Conservation (phyloP, 2,329 filamentous ascomycete species). For the Polytolypa hystricis region DNA sequence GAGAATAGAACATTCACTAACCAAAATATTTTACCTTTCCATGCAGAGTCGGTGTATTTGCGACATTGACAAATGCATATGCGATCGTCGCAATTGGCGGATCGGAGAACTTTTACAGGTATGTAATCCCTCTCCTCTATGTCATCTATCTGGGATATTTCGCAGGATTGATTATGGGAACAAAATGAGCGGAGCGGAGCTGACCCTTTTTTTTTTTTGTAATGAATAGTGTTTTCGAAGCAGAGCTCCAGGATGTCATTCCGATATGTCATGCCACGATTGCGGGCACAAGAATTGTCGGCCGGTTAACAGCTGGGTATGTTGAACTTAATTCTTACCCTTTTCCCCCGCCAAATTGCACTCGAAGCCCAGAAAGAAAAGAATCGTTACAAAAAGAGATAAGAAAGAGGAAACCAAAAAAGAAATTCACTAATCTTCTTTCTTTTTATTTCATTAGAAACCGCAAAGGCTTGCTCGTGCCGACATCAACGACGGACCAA, state of each 20-base stretch:
- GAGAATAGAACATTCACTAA: too few species aligned
- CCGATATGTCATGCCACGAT: conserved; percentile 96
- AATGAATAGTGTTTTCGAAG: conserved; percentile 76
- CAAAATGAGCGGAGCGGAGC: too few species aligned
- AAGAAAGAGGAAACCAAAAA: neutral
- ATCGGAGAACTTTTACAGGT: conserved; percentile 98
- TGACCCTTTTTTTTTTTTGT: conserved; percentile 6
- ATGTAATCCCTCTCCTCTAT: conserved; percentile 16
- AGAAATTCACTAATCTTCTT: neutral
- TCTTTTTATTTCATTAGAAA: conserved; percentile 46
- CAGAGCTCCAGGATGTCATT: conserved; percentile 92
- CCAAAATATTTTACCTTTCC: neutral
- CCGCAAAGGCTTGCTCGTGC: conserved; percentile 90
- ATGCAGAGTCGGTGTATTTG: conserved; percentile 82
- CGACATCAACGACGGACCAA: conserved; percentile 92
- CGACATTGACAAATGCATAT: conserved; percentile 94
- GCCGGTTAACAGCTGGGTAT: conserved; percentile 83
- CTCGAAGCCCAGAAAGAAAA: conserved; percentile 4
- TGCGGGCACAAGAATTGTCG: conserved; percentile 90
- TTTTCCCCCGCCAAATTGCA: neutral
- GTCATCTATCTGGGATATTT: neutral
- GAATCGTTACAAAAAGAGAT: too few species aligned
- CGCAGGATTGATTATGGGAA: conserved; percentile 3
- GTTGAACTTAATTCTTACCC: conserved; percentile 16
- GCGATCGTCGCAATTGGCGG: conserved; percentile 87